Evolutionary conservation across 2,329 filamentous ascomycete species (phyloP), one percentile per base, ranked within the genome.

Genomic region (Colletotrichum coccodes): DNA sequence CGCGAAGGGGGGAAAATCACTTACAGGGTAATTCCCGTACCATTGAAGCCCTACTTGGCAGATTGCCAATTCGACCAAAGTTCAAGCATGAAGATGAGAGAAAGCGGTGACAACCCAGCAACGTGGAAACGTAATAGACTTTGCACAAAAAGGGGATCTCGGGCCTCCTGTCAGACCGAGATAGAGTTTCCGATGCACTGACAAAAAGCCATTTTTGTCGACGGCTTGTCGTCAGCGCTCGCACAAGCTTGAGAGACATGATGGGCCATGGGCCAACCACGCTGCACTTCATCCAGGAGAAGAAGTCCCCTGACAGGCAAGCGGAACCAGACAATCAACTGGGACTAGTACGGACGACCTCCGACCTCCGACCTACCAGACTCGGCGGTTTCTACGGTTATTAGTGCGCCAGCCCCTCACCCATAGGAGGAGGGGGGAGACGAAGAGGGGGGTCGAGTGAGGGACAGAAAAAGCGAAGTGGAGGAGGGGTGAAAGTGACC

Each of bases 261-360:
- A 38, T 60, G 23, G 42, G 52, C 59, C 16, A 54, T 60, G 66
- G 62, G 23, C 54, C 56, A 50, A 34, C 53, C 46, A 28, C 46
- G n/a, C 56, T 54, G 32, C 40, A 38, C 38, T 36, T 40, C 52
- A 28, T 46, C 40, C 60, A 49, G n/a, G 53, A 28, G 28, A 30
- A 38, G 54, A 38, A n/a, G 53, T 52, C 54, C 66, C 66, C 66
- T 69, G 61, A 66, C 54, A 38, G 56, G 54, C 54, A 60, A 60
- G 42, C 66, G 66, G 61, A 69, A 66, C 56, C 49, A 57, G 54
- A 38, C 28, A 44, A 54, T 56, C 66, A 56, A 69, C 49, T 60
- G 60, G 62, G 61, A 59, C 66, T 69, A 66, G 66, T 69, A 54
- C 66, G 66, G 66, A 60, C 54, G 54, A 60, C 66, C 66, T 69